Conservation (phyloP, 306 rosid species). For the Hippophae tibetana region DNA sequence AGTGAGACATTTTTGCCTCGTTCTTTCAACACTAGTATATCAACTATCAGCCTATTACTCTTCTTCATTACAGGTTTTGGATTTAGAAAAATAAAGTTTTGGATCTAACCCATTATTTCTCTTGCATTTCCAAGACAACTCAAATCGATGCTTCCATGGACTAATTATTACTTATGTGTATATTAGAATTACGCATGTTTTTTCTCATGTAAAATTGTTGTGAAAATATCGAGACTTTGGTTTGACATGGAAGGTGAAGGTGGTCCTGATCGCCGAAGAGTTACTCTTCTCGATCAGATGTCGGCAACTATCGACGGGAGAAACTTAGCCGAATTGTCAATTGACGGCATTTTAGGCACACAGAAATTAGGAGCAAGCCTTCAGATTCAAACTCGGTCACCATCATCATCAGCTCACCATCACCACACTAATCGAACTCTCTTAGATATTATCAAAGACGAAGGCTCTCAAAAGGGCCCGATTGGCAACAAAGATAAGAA, state of each 20-base stretch:
- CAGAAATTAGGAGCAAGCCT: conserved; percentile 15
- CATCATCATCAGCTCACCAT: conserved; percentile 17
- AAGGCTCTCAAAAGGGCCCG: conserved; percentile 22
- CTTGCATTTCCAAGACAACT: too few species aligned
- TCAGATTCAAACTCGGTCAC: conserved; percentile 4
- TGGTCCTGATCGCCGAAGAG: conserved; percentile 43
- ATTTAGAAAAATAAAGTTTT: too few species aligned
- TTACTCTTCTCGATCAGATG: conserved; percentile 67
- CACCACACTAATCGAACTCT: conserved; percentile 37
- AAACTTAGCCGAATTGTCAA: conserved; percentile 45
- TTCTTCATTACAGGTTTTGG: too few species aligned
- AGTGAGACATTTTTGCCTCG: too few species aligned
- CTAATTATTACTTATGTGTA: neutral
- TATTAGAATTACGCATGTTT: neutral
- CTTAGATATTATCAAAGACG: conserved; percentile 55
- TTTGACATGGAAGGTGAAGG: conserved; percentile 17
- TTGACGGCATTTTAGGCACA: conserved; percentile 37
- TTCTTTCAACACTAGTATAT: too few species aligned
- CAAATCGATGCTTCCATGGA: too few species aligned
- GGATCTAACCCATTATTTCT: too few species aligned
- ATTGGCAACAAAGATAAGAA: conserved; percentile 35
- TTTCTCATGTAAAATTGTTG: too few species aligned
- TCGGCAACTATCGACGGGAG: conserved; percentile 40
- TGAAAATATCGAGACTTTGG: neutral
- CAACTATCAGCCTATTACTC: too few species aligned